A percentile compares a stretch with the other conserved stretches of the same genome.
Conservation (phyloP, 768 basidiomycete species). For the Nevesoporus exiguus region DNA sequence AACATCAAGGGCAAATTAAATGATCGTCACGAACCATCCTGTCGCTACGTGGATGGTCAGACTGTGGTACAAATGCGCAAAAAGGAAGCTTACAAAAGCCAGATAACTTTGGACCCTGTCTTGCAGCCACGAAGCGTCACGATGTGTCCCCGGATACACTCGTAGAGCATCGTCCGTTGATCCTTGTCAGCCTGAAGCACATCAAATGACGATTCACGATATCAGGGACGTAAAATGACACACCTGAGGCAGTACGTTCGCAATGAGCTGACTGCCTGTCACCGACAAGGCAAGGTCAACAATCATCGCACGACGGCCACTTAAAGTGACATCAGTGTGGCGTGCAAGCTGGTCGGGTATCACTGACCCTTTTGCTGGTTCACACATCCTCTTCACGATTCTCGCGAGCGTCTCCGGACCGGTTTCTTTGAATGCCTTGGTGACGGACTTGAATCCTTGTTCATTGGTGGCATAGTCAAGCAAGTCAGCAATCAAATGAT, state of each 20-base stretch:
- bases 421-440: slow-evolving; percentile 83
- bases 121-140: slow-evolving; percentile 89
- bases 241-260: slow-evolving; percentile 75
- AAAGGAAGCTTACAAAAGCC: slow-evolving; percentile 60
- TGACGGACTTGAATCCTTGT: slow-evolving; percentile 85
- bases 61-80: background rate
- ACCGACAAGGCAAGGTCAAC: slow-evolving; percentile 82
- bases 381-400: slow-evolving; percentile 80
- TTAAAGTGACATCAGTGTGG: slow-evolving; percentile 26
- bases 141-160: slow-evolving; percentile 83
- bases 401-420: slow-evolving; percentile 71
- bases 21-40: slow-evolving; percentile 44
- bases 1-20: background rate
- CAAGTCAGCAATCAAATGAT: slow-evolving; percentile 72
- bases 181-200: slow-evolving; percentile 72
- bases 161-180: slow-evolving; percentile 76
- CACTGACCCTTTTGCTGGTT: slow-evolving; percentile 72
- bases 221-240: slow-evolving; percentile 15
- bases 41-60: slow-evolving; percentile 39
- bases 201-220: slow-evolving; percentile 9
- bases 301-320: slow-evolving; percentile 76
- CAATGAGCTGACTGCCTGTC: slow-evolving; percentile 83
- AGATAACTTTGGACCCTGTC: slow-evolving; percentile 89
- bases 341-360: background rate
- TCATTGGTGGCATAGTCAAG: slow-evolving; percentile 78